These are phyloP conservation scores for Zhuliangozyma blackwelliae DNA, from an alignment of 1,139 yeast genomes.

Conservation along the genomic window DNA sequence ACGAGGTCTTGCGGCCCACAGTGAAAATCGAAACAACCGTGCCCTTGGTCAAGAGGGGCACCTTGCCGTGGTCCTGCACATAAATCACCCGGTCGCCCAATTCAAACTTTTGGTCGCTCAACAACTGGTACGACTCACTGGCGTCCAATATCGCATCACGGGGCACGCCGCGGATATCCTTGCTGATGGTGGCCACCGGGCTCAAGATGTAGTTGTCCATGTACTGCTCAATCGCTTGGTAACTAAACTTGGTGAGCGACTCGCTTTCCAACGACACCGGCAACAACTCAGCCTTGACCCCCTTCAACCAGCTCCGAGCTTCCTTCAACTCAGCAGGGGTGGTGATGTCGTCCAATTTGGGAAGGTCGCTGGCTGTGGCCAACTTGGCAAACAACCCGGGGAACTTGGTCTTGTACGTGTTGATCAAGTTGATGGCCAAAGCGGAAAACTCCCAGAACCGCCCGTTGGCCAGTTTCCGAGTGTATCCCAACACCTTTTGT, in stretches of 20 bases:
- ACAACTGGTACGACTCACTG: constrained; percentile 62
- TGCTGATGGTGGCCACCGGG: constrained; percentile 41
- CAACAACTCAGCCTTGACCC: constrained; percentile 50
- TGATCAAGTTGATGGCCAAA: constrained; percentile 63
- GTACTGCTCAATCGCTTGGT: constrained; percentile 63
- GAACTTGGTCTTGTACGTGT: constrained; percentile 57
- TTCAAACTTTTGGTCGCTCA: constrained; percentile 71
- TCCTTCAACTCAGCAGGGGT: constrained; percentile 32
- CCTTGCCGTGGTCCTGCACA: constrained; percentile 84
- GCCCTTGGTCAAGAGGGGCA: constrained; percentile 83
- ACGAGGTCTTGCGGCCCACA: constrained; percentile 50
- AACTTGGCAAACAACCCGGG: constrained; percentile 55
- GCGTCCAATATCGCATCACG: constrained; percentile 80
- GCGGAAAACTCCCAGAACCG: constrained; percentile 84
- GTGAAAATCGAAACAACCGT: constrained; percentile 82
- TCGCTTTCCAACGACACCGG: constrained; percentile 77
- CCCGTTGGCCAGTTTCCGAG: constrained; percentile 49
- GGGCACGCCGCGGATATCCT: constrained; percentile 78
- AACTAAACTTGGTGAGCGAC: constrained; percentile 64
- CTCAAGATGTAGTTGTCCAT: constrained; percentile 46
- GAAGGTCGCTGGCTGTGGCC: constrained; percentile 13
- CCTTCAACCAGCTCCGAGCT: constrained; percentile 56
- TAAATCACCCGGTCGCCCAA: constrained; percentile 90
- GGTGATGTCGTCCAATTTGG: constrained; percentile 21
- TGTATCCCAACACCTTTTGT: constrained; percentile 83